A percentile compares a stretch with the other conserved stretches of the same genome.
phyloP scores from a whole-genome alignment of 495 filamentous ascomycete species.

The Hypomontagnella submonticulosa region DNA sequence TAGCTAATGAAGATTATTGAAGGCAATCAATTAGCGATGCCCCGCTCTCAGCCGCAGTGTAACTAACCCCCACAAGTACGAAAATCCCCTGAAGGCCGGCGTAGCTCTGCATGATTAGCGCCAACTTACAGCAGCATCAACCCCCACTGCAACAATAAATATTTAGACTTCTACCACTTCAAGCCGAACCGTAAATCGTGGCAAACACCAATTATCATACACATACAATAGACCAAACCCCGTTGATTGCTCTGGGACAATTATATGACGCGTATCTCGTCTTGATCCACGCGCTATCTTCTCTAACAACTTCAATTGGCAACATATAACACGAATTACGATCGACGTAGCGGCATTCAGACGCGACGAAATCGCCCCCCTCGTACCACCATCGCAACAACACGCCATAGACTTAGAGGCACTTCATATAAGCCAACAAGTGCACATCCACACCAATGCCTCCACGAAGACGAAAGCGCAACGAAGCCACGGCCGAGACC shows the following conservation, averaged over 20 bases:
- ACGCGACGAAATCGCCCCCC: conserved; percentile 18
- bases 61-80: background rate
- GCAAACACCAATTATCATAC: no score
- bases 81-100: background rate
- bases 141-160: background rate
- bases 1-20: no score
- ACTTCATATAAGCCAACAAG: no score
- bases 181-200: no score
- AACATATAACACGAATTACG: background rate
- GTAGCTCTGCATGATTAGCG: conserved; percentile 16
- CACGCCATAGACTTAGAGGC: background rate
- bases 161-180: background rate
- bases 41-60: no score
- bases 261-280: background rate
- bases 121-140: background rate
- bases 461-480: conserved; percentile 32
- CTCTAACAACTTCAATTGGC: background rate
- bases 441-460: conserved; percentile 30
- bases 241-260: background rate
- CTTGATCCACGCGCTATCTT: conserved; percentile 1
- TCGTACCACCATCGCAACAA: background rate
- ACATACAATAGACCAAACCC: no score
- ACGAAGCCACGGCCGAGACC: background rate
- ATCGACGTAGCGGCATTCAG: background rate
- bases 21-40: no score